phyloP scores from a whole-genome alignment of 768 basidiomycete genomes.

The Pisolithus tinctorius region DNA sequence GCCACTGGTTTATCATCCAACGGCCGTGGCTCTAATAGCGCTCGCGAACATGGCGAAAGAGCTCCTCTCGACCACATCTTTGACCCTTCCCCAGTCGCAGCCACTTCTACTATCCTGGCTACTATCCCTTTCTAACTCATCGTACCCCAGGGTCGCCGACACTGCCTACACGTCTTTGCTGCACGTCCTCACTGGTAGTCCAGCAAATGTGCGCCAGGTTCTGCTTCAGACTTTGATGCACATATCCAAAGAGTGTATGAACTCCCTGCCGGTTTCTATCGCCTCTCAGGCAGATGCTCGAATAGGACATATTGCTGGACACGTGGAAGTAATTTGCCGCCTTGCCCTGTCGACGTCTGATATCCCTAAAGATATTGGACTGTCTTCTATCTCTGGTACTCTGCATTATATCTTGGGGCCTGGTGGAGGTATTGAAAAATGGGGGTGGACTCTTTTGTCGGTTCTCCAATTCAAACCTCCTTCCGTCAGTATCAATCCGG shows the following conservation, averaged over 20 bases:
- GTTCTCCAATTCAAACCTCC: conserved; percentile 70
- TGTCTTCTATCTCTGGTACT: conserved; percentile 42
- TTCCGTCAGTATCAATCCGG: conserved; percentile 38
- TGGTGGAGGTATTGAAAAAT: conserved; percentile 78
- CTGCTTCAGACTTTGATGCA: conserved; percentile 54
- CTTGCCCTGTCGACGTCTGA: conserved; percentile 25
- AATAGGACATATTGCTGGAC: conserved; percentile 58
- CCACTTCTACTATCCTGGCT: conserved; percentile 66
- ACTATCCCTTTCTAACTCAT: conserved; percentile 61
- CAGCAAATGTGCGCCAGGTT: conserved; percentile 33
- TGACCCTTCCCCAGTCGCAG: conserved; percentile 63
- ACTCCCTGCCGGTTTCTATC: conserved; percentile 66
- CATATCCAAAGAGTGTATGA: conserved; percentile 57
- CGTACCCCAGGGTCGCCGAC: conserved; percentile 45
- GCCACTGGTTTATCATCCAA: conserved; percentile 66
- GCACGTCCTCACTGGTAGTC: conserved; percentile 36
- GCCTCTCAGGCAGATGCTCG: conserved; percentile 66
- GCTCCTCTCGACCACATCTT: conserved; percentile 47
- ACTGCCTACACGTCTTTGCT: conserved; percentile 43
- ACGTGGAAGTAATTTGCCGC: conserved; percentile 67
- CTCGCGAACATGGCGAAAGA: conserved; percentile 49
- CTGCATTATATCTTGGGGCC: conserved; percentile 71
- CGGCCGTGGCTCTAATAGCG: conserved; percentile 52
- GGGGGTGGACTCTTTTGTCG: conserved; percentile 83
- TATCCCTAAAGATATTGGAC: conserved; percentile 12